A percentile compares a stretch with the other conserved stretches of the same genome.
These are phyloP conservation scores for Glarea lozoyensis DNA, from an alignment of 495 filamentous ascomycete species.

Conservation along the genomic window DNA sequence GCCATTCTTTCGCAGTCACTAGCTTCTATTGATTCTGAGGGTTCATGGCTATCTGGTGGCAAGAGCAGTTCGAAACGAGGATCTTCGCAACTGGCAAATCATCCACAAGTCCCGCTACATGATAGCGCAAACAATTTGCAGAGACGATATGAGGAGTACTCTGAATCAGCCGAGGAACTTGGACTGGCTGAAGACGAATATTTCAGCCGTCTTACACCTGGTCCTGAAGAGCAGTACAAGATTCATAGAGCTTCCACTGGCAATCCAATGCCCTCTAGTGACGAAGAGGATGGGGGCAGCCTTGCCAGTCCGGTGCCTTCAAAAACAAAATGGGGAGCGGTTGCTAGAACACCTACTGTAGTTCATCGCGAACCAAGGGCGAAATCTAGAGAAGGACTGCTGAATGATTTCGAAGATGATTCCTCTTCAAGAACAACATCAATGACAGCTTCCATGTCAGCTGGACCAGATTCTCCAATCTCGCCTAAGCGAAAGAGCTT, in stretches of 20 bases:
- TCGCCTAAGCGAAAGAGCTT: conserved; percentile 20
- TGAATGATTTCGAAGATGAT: conserved; percentile 27
- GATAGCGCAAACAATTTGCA: conserved; percentile 37
- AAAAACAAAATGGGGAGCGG: conserved; percentile 27
- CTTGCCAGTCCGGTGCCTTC: conserved; percentile 13
- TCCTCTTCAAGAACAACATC: too few species aligned
- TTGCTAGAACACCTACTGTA: conserved; percentile 49
- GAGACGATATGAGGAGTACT: conserved; percentile 33
- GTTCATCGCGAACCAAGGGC: conserved; percentile 35
- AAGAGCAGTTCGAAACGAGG: conserved; percentile 31
- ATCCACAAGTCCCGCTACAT: conserved; percentile 21
- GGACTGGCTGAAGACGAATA: conserved; percentile 58
- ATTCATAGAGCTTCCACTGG: conserved; percentile 13
- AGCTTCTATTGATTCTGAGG: conserved; percentile 69
- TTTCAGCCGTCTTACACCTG: conserved; percentile 44
- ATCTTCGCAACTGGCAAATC: conserved; percentile 19
- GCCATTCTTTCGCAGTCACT: conserved; percentile 45
- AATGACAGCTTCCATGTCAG: conserved; percentile 36
- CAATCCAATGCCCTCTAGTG: conserved; percentile 20
- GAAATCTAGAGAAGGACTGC: conserved; percentile 37
- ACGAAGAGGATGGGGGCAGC: conserved; percentile 22
- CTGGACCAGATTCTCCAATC: too few species aligned
- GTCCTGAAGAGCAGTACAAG: conserved; percentile 23
- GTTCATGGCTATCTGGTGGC: conserved; percentile 78
- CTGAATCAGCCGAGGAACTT: conserved; percentile 49